Base-by-base conservation (phyloP, 192 early-diverging fungal species). In the Coemansia sp. region DNA sequence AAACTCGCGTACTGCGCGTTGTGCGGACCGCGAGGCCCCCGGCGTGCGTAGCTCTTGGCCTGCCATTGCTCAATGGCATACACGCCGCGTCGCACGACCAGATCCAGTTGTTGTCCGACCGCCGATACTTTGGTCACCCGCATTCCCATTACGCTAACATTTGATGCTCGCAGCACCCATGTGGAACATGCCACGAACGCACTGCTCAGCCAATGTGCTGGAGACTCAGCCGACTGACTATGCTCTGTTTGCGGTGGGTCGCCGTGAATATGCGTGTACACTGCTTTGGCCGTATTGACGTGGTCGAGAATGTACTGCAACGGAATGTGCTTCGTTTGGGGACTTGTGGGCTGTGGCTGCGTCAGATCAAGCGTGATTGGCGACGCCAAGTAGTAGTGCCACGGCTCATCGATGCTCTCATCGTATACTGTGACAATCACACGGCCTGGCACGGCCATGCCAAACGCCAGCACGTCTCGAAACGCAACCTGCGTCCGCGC, bases 11-110 rank as follows among this genome's bases (percentile, higher is more conserved):
- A 82, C 20, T 71, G 72, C 40, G 71, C 70, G 42, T 67, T 75
- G 28, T 71, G 66, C 15, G 64, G 64, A 25, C 56, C 75, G 21
- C 58, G 65, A 17, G 31, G 53, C 60, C 82, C 85, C 57, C 86
- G 71, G 54, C 70, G 61, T 26, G 83, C 80, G 71, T 90, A 85
- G 44, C 85, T 67, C 71, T 81, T 68, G 51, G 86, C 83, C 51
- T 51, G 31, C 78, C 93, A 94, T 60, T 95, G 91, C 83, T 86
- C 82, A n/a, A 91, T 91, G 89, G 93, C 92, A 69, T 93, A 94
- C 65, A 87, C 86, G 1, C 83, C 68, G 59, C 96, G 92, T 22
- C 94, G 93, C 14, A 98, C 75, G 37, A 94, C 73, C 19, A 97
- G 63, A 70, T 95, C 93, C 21, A 97, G 75, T 75, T 98, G 96